Evolutionary conservation across 257 asterid genomes (phyloP).

Genomic region (Solanum bukasovii): DNA sequence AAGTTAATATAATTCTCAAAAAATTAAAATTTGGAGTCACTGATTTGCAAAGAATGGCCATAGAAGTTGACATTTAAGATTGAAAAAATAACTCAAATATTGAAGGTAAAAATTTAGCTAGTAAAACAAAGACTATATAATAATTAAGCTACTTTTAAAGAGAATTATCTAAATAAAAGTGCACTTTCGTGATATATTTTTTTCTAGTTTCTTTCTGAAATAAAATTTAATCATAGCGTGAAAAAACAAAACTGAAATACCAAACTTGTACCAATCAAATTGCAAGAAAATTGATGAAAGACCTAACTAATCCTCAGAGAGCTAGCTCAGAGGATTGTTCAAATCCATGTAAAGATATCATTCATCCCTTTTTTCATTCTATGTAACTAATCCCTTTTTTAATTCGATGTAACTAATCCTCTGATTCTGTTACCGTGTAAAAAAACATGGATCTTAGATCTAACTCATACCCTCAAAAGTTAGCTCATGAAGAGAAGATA

Average conservation of each 20-base stretch:
- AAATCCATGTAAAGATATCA: no score
- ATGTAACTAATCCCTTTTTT: no score
- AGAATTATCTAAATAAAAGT: background rate
- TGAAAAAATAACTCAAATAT: background rate
- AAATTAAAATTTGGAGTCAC: background rate
- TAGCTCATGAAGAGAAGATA: background rate
- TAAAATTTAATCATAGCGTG: background rate
- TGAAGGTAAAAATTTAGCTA: background rate
- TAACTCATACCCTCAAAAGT: background rate
- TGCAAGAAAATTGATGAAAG: background rate
- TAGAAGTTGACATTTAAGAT: background rate
- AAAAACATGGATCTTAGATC: background rate
- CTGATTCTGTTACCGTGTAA: background rate
- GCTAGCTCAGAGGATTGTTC: background rate
- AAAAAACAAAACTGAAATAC: background rate
- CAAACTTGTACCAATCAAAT: background rate
- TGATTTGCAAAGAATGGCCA: background rate
- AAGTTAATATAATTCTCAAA: background rate
- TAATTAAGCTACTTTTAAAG: background rate
- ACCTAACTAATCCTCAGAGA: background rate
- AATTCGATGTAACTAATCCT: no score
- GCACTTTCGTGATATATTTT: background rate
- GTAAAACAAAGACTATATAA: background rate
- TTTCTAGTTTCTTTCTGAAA: background rate
- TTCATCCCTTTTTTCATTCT: background rate